Base-by-base conservation (phyloP, 148 eudicot genomes). In the Beta vulgaris region DNA sequence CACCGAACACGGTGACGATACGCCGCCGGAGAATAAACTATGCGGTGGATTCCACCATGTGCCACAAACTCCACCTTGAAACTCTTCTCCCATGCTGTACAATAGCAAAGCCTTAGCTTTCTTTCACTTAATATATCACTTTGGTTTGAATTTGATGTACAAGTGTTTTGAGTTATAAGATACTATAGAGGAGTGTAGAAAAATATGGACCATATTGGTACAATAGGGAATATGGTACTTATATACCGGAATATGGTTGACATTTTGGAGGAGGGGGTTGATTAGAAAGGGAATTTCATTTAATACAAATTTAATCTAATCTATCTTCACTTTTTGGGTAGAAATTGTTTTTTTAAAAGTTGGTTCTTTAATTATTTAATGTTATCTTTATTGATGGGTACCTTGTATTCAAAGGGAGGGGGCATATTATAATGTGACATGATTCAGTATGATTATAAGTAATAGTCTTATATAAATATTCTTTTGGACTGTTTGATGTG, bases 41-140 rank as follows among this genome's bases (percentile, higher is more conserved):
- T 69, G 77, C 6, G 84, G 76, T 0, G 79, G 77, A 76, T 76
- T 87, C 96, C 93, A 90, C 95, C 88, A 88, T 31, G 71, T 78
- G 10, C 88, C 86, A 63, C 91, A 92, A 66, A 90, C 87, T 25
- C 87, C 91, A 12, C 87, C 89, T 77, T 87, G 93, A 48, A 85
- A 86, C 68, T 90, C 89, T 40, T 88, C 92, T 36, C 73, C 93
- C 93, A 88, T 91, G 76, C 37, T 59, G 18, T 48, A 25, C 61
- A 57, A 57, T 57, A 25, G 31, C 31, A 25, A 57, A 57, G 32
- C 15, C 16, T 31, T 18, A 61, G 6, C 1, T 72, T 19, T 28
- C 26, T 43, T 71, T 54, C 2, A 29, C 0, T 39, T 5, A 9
- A 36, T n/a, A 10, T 44, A 55, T 73, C 14, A 21, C 31, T 66